Conservation (phyloP, 352 stramenopile genomes). For the Globisporangium parvum region DNA sequence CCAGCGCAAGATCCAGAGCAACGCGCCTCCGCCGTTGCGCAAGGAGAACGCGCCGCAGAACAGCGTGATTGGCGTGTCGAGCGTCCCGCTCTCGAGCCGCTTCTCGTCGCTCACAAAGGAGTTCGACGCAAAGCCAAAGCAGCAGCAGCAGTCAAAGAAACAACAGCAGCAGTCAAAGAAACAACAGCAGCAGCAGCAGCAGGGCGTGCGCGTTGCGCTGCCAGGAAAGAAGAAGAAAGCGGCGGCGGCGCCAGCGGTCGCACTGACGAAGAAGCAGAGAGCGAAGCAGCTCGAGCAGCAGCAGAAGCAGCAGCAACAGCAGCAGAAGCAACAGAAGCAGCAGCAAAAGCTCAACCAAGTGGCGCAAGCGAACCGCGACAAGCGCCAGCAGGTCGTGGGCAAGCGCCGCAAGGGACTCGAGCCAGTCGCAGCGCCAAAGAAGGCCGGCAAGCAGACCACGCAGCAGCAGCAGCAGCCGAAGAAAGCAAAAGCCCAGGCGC, state of each 20-base stretch:
- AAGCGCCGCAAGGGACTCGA: slow-evolving; percentile 70
- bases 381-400: slow-evolving; percentile 71
- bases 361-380: slow-evolving; percentile 50
- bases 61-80: slow-evolving; percentile 56
- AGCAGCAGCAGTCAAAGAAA: slow-evolving; percentile 4
- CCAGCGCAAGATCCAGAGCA: slow-evolving; percentile 60
- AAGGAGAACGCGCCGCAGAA: slow-evolving; percentile 14
- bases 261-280: slow-evolving; percentile 13
- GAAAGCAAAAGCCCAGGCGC: slow-evolving; percentile 14
- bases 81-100: slow-evolving; percentile 64
- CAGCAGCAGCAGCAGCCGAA: slow-evolving; percentile 7
- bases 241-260: slow-evolving; percentile 10
- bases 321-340: slow-evolving; percentile 40
- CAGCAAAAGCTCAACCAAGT: slow-evolving; percentile 66
- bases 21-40: slow-evolving; percentile 13
- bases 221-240: slow-evolving; percentile 15
- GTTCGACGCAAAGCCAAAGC: slow-evolving; percentile 13
- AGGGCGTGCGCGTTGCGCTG: slow-evolving; percentile 16
- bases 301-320: slow-evolving; percentile 20
- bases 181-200: slow-evolving; percentile 1
- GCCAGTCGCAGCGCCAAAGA: slow-evolving; percentile 14
- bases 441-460: slow-evolving; percentile 23
- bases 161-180: slow-evolving; percentile 2
- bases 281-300: slow-evolving; percentile 21
- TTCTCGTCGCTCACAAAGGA: slow-evolving; percentile 66